phyloP scores from a whole-genome alignment of 2,329 filamentous ascomycete species.

The Aspergillus pseudoviridinutans region DNA sequence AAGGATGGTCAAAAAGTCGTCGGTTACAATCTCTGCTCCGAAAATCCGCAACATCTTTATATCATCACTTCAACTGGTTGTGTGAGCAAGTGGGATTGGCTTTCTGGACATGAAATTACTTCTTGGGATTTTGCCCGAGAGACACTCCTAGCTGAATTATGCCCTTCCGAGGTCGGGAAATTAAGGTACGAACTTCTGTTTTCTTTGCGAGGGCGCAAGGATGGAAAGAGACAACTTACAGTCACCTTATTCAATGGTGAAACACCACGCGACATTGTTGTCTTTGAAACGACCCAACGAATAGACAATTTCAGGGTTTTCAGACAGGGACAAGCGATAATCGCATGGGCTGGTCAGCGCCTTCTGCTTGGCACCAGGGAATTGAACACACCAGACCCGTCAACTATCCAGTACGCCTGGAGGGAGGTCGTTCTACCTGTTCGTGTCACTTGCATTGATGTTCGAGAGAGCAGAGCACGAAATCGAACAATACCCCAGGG shows the following conservation, averaged over 20 bases:
- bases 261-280: conserved; percentile 17
- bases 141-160: conserved; percentile 29
- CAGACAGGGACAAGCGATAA: conserved; percentile 29
- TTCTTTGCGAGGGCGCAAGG: conserved; percentile 34
- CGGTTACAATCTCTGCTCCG: conserved; percentile 50
- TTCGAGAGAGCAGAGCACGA: conserved; percentile 44
- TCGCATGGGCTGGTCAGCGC: conserved; percentile 38
- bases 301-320: conserved; percentile 29
- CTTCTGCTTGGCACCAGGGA: conserved; percentile 58
- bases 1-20: conserved; percentile 46
- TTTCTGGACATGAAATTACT: conserved; percentile 41
- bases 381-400: conserved; percentile 26
- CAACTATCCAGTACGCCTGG: conserved; percentile 49
- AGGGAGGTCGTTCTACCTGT: conserved; percentile 55
- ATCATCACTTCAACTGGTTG: conserved; percentile 49
- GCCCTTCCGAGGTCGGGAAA: conserved; percentile 14
- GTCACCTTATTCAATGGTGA: conserved; percentile 19
- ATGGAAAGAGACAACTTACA: conserved; percentile 36
- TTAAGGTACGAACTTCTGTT: conserved; percentile 34
- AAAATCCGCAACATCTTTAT: conserved; percentile 51
- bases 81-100: conserved; percentile 59
- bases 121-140: conserved; percentile 42
- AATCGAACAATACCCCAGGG: conserved; percentile 5
- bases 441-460: conserved; percentile 63
- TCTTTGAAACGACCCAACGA: conserved; percentile 27